Conservation (phyloP, 2,329 filamentous ascomycete species). For the Calonectria naviculata region DNA sequence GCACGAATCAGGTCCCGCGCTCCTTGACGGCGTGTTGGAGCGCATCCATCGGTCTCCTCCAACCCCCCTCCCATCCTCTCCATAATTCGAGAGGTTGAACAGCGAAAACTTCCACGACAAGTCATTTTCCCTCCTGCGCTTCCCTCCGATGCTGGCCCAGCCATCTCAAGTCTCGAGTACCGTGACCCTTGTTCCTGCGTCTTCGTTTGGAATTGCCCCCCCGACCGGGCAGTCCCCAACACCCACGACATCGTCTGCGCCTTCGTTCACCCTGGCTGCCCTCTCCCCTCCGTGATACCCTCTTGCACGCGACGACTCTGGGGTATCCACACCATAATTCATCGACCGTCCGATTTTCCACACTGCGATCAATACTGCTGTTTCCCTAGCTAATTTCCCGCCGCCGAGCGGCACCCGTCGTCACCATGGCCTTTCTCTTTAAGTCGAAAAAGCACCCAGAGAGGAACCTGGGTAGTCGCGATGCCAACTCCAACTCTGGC, state of each 20-base stretch:
- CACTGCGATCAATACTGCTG: slow-evolving; percentile 27
- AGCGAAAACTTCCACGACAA: slow-evolving; percentile 41
- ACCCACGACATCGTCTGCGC: background rate
- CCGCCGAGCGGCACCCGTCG: slow-evolving; percentile 52
- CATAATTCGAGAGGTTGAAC: slow-evolving; percentile 51
- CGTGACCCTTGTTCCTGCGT: slow-evolving; percentile 46
- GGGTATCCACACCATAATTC: slow-evolving; percentile 4
- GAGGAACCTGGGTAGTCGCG: slow-evolving; percentile 66
- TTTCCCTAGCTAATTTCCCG: slow-evolving; percentile 32
- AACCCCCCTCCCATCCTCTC: slow-evolving; percentile 35
- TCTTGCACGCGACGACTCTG: slow-evolving; percentile 35
- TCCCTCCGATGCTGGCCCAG: slow-evolving; percentile 55
- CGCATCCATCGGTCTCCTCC: slow-evolving; percentile 35
- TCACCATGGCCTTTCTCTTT: slow-evolving; percentile 82
- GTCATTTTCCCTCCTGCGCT: slow-evolving; percentile 39
- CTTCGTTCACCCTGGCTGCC: slow-evolving; percentile 16
- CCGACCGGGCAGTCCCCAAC: slow-evolving; percentile 25
- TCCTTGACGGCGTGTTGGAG: slow-evolving; percentile 32
- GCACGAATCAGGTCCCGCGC: slow-evolving; percentile 27
- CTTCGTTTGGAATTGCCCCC: slow-evolving; percentile 38
- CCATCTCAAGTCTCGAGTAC: slow-evolving; percentile 54
- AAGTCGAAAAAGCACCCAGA: slow-evolving; percentile 84
- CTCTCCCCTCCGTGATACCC: slow-evolving; percentile 27
- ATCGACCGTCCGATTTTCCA: slow-evolving; percentile 20
- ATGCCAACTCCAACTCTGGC: slow-evolving; percentile 60